Conservation (phyloP, 2,329 filamentous ascomycete genomes). For the Calonectria pteridis region DNA sequence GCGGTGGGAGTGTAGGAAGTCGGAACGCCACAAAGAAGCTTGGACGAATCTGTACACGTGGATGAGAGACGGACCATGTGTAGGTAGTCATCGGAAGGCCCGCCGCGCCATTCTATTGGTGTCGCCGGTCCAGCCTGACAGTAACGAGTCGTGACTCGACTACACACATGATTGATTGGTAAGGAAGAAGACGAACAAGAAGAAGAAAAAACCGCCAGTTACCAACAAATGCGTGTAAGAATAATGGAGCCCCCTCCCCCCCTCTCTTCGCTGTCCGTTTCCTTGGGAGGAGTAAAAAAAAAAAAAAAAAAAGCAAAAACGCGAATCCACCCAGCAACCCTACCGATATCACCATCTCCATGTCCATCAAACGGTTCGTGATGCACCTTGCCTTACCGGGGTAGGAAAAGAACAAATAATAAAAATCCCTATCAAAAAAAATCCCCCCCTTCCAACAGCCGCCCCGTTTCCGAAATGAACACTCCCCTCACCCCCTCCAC, state of each 20-base stretch:
- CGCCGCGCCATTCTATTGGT: neutral
- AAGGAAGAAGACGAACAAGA: too few relatives aligned
- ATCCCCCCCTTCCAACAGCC: neutral
- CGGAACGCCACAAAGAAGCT: neutral
- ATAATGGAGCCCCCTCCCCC: neutral
- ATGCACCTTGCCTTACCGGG: neutral
- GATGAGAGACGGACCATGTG: neutral
- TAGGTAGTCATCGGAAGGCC: neutral
- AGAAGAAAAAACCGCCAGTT: too few relatives aligned
- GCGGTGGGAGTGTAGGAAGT: neutral
- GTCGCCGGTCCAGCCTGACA: neutral
- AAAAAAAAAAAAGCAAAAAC: neutral
- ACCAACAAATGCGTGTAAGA: neutral
- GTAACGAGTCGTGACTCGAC: neutral
- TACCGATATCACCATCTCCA: neutral
- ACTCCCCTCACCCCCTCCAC: neutral
- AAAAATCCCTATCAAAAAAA: neutral
- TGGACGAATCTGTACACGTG: neutral
- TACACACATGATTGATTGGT: neutral
- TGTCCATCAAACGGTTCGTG: neutral
- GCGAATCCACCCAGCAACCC: neutral
- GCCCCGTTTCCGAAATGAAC: conserved; percentile 1
- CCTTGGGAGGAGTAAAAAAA: neutral
- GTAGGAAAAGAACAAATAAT: neutral
- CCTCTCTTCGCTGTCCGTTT: neutral